A percentile compares a stretch with the other conserved stretches of the same genome.
Conservation (phyloP, 176 grass and related monocot genomes). For the Pontederia crassipes region DNA sequence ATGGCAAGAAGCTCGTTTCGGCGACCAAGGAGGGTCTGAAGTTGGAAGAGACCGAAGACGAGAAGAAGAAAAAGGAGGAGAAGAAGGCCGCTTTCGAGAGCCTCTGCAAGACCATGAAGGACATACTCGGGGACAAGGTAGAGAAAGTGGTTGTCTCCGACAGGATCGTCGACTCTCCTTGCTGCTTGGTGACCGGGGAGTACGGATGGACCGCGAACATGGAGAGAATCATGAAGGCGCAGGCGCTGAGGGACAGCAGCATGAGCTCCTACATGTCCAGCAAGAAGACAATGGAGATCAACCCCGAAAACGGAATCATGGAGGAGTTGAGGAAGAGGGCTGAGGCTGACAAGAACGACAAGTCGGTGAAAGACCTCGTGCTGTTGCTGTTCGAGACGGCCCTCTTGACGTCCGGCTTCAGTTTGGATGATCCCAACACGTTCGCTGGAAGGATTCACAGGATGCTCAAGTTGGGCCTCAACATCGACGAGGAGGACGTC, state of each 20-base stretch:
- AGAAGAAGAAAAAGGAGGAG: slow-evolving; percentile 28
- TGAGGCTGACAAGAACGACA: slow-evolving; percentile 29
- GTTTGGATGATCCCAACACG: slow-evolving; percentile 47
- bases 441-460: slow-evolving; percentile 39
- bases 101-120: slow-evolving; percentile 43
- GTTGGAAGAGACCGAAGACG: slow-evolving; percentile 34
- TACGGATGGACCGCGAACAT: slow-evolving; percentile 47
- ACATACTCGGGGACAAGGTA: slow-evolving; percentile 30
- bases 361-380: slow-evolving; percentile 26
- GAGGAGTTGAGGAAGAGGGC: slow-evolving; percentile 43
- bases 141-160: slow-evolving; percentile 41
- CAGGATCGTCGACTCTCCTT: slow-evolving; percentile 46
- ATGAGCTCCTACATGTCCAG: slow-evolving; percentile 33
- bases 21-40: slow-evolving; percentile 46
- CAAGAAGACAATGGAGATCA: slow-evolving; percentile 66
- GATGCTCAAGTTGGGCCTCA: slow-evolving; percentile 35
- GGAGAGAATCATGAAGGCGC: slow-evolving; percentile 55
- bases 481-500: slow-evolving; percentile 26
- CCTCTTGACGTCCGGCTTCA: slow-evolving; percentile 45
- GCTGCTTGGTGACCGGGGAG: slow-evolving; percentile 36
- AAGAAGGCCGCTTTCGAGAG: slow-evolving; percentile 28
- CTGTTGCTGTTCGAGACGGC: slow-evolving; percentile 43
- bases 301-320: slow-evolving; percentile 48
- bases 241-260: slow-evolving; percentile 37
- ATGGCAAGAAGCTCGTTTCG: slow-evolving; percentile 47